Evolutionary conservation across 2,329 filamentous ascomycete species (phyloP).

Genomic region (Monilinia fructigena): DNA sequence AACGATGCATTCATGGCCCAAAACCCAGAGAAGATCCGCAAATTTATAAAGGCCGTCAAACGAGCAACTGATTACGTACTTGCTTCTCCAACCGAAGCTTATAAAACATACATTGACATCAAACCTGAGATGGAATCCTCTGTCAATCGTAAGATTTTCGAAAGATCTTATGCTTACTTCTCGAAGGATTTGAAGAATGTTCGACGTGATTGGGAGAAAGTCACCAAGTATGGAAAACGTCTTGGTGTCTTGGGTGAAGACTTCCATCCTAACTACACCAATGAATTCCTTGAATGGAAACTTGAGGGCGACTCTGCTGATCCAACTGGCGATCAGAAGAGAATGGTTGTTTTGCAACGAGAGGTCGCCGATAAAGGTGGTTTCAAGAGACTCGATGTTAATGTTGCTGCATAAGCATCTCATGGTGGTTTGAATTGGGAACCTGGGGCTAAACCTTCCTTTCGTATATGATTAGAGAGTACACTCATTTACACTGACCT

Average conservation of each 20-base stretch:
- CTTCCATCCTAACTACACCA: conserved; percentile 74
- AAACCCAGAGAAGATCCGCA: conserved; percentile 63
- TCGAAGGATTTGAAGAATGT: conserved; percentile 74
- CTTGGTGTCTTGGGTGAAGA: conserved; percentile 62
- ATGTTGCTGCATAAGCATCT: conserved; percentile 24
- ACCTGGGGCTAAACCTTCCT: neutral
- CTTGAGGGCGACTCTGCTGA: conserved; percentile 64
- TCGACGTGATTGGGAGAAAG: conserved; percentile 71
- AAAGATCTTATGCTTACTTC: conserved; percentile 76
- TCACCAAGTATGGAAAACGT: conserved; percentile 73
- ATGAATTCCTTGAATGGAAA: conserved; percentile 65
- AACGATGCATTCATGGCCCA: conserved; percentile 68
- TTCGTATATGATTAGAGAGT: neutral
- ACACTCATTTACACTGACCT: neutral
- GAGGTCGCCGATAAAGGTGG: conserved; percentile 64
- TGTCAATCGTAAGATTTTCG: conserved; percentile 76
- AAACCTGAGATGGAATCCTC: conserved; percentile 67
- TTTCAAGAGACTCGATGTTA: conserved; percentile 52
- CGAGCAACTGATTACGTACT: conserved; percentile 71
- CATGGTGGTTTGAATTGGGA: neutral
- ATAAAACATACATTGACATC: conserved; percentile 67
- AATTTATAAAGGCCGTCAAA: conserved; percentile 73
- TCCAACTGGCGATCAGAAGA: conserved; percentile 71
- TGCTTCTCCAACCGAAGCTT: conserved; percentile 59
- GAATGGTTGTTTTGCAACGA: conserved; percentile 68